These are phyloP conservation scores for Camellia sinensis DNA, from an alignment of 148 eudicot genomes.

Conservation along the genomic window DNA sequence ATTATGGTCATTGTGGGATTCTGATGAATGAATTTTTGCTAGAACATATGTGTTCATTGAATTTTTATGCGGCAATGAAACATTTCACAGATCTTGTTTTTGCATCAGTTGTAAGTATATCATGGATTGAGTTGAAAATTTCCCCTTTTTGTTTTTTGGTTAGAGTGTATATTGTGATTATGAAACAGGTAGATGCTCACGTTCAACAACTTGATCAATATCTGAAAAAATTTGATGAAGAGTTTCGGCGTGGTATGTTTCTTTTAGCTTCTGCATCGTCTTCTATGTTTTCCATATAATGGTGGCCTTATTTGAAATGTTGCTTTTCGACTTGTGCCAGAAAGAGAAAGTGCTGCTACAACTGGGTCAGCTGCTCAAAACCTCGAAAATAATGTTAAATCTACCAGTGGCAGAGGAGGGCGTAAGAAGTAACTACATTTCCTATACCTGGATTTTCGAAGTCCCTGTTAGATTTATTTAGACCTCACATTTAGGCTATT, in stretches of 20 bases:
- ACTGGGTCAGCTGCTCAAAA: slow-evolving; percentile 53
- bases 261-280: slow-evolving; percentile 7
- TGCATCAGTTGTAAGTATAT: neutral
- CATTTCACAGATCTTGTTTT: neutral
- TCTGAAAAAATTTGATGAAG: slow-evolving; percentile 76
- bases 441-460: neutral
- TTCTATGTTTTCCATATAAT: slow-evolving; percentile 1
- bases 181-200: slow-evolving; percentile 80
- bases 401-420: slow-evolving; percentile 83
- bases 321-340: slow-evolving; percentile 33
- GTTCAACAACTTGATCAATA: slow-evolving; percentile 96
- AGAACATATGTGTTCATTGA: neutral
- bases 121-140: neutral
- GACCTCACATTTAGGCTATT: neutral
- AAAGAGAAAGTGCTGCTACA: slow-evolving; percentile 58
- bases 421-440: slow-evolving; percentile 71
- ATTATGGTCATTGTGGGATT: neutral
- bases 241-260: slow-evolving; percentile 63
- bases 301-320: neutral
- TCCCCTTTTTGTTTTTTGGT: neutral
- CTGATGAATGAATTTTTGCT: neutral
- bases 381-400: slow-evolving; percentile 47
- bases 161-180: neutral
- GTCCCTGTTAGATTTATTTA: neutral
- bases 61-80: neutral